Evolutionary conservation across 441 rosid species (phyloP), one percentile per base, ranked within the genome.

Genomic region (Pelargonium myrrhifolium): DNA sequence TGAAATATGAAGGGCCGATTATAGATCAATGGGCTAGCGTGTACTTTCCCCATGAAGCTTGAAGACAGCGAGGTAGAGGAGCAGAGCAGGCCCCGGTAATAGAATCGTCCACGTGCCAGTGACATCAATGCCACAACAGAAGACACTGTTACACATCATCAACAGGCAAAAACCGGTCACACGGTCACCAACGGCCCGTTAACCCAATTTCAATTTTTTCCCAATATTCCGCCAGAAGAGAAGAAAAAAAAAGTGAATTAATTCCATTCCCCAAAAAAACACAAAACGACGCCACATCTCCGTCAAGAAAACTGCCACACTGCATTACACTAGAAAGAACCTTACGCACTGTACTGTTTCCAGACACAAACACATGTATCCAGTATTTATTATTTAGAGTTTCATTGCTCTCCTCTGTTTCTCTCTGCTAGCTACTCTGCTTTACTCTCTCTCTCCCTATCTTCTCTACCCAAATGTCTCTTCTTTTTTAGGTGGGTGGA

Each of bases 281-380:
- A 45, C 56, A 49, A 49, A 49, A 49, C 56, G 56, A 49, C 56
- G 56, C 15, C 56, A 49, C 18, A 12, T 49, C 56, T 14, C 56
- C 56, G 56, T 49, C 56, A 3, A 49, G 56, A 24, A 24, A 24
- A 24, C 26, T 24, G 26, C 26, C 26, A 24, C 26, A 49, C 56
- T 14, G 56, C 56, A n/a, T 14, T 14, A 14, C 3, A 15, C 6
- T 2, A 45, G 5, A 45, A 11, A 12, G 14, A 3, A n/a, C 51
- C 51, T 9, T n/a, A 9, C n/a, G 8, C 47, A 8, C 47, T 42
- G 26, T 8, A 2, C 10, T 42, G 2, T 8, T 2, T 49, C 18
- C 56, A 49, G 56, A 49, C 56, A 49, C 20, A 4, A 15, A 14
- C 56, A 49, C 56, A 49, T n/a, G 20, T 49, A 15, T 14, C n/a